Conservation (phyloP, 176 grass and related monocot species). For the Aegilops bicornis region DNA sequence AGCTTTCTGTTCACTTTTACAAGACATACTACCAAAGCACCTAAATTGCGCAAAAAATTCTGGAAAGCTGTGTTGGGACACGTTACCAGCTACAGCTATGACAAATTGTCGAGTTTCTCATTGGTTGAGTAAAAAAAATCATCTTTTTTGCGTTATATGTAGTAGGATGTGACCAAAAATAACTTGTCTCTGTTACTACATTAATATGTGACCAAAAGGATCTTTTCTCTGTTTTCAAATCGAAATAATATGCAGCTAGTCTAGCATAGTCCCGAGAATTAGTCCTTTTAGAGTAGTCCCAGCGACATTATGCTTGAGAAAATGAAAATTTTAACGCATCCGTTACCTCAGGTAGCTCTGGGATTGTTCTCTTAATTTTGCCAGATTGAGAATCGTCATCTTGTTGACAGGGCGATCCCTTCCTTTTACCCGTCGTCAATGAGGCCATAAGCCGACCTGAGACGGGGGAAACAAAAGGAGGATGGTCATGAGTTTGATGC, state of each 20-base stretch:
- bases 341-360: neutral
- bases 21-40: neutral
- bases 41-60: neutral
- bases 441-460: neutral
- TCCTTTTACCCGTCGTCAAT: neutral
- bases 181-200: neutral
- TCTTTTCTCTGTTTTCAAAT: neutral
- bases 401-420: neutral
- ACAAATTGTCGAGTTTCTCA: neutral
- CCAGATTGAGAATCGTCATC: neutral
- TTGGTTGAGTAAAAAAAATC: neutral
- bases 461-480: neutral
- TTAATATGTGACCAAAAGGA: neutral
- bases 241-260: neutral
- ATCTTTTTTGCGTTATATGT: too few relatives aligned
- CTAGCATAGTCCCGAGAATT: neutral
- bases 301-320: neutral
- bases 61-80: neutral
- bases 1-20: neutral
- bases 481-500: neutral
- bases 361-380: neutral
- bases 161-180: neutral
- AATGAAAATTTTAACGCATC: neutral
- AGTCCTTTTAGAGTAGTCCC: neutral
- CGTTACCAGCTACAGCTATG: neutral